A percentile compares a stretch with the other conserved stretches of the same genome.
These are phyloP conservation scores for Neohortaea acidophila DNA, from an alignment of 495 filamentous ascomycete species.

Conservation along the genomic window DNA sequence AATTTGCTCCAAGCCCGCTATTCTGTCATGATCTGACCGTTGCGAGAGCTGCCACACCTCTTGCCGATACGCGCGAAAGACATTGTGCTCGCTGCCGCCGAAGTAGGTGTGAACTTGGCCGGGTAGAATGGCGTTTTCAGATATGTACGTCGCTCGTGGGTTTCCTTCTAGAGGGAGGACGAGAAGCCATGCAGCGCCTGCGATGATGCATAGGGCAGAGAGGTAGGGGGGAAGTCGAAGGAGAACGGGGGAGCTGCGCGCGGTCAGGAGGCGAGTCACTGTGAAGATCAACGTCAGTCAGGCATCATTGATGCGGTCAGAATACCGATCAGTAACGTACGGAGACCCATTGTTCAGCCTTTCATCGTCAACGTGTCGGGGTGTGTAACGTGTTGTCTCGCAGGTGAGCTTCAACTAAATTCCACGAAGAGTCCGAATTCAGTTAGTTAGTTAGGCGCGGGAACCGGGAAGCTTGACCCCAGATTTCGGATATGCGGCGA, in stretches of 20 bases:
- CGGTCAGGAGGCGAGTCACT: slow-evolving; percentile 24
- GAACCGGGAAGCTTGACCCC: no score
- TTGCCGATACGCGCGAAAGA: slow-evolving; percentile 82
- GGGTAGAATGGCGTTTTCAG: slow-evolving; percentile 88
- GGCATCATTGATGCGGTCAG: background rate
- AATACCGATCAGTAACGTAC: slow-evolving; percentile 1
- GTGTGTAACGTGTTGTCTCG: no score
- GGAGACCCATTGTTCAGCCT: slow-evolving; percentile 12
- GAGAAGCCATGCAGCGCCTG: slow-evolving; percentile 84
- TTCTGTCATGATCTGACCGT: slow-evolving; percentile 4
- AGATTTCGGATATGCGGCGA: no score
- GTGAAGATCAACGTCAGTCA: slow-evolving; percentile 5
- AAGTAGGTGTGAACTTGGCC: slow-evolving; percentile 98
- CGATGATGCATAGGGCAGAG: slow-evolving; percentile 70
- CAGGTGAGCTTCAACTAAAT: no score
- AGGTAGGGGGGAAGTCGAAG: slow-evolving; percentile 66
- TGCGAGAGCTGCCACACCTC: slow-evolving; percentile 46
- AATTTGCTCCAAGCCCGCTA: slow-evolving; percentile 6
- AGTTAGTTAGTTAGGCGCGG: no score
- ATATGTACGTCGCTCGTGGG: slow-evolving; percentile 87
- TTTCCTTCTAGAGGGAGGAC: slow-evolving; percentile 87
- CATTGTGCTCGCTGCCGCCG: slow-evolving; percentile 82
- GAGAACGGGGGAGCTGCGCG: slow-evolving; percentile 52
- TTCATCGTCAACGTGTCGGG: no score
- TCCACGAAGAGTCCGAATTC: no score